Evolutionary conservation across 169 alveolate species (phyloP), one percentile per base, ranked within the genome.

Genomic region (Prorocentrum cordatum): DNA sequence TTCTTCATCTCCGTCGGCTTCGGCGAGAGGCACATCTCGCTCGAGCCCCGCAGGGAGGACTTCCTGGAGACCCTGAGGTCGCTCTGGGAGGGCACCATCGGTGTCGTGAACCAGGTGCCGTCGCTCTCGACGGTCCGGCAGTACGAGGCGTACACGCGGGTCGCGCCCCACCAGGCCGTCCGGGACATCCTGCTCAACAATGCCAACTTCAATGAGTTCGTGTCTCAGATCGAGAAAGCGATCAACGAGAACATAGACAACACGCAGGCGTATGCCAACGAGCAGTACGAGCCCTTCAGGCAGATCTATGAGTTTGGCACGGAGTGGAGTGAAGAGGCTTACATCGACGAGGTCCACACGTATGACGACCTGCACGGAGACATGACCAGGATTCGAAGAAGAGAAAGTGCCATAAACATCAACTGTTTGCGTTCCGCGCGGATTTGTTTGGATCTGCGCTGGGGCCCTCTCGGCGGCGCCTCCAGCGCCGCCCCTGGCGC

Each of bases 301-400:
- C 67, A 42, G 47, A 79, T 79, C 88, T 79, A 54, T 27, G 77
- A 79, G 83, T 38, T n/a, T 58, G 88, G 88, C 47, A 58, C 35
- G 31, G 32, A 9, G 3, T 79, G 88, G 88, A 66, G 59, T 29
- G 54, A 64, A 22, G 88, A 64, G 0, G 88, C 62, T 2, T 79
- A 59, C 88, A 58, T 39, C 45, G 88, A 79, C n/a, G 31, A 33
- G 62, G 82, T 20, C 62, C 54, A 42, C 54, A 42, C 54, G 16
- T 9, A 9, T 42, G 54, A 42, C n/a, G 54, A 42, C 16, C 16
- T 42, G 54, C 16, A 42, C 54, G n/a, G 16, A 16, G 54, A 42
- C n/a, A 42, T 42, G 54, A 12, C 54, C 54, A 42, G 54, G 54
- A 42, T 42, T 42, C n/a, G n/a, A n/a, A n/a, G n/a, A n/a, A n/a